Evolutionary conservation across 805 yeast species (phyloP).

Genomic region (Kuraishia piskuri): DNA sequence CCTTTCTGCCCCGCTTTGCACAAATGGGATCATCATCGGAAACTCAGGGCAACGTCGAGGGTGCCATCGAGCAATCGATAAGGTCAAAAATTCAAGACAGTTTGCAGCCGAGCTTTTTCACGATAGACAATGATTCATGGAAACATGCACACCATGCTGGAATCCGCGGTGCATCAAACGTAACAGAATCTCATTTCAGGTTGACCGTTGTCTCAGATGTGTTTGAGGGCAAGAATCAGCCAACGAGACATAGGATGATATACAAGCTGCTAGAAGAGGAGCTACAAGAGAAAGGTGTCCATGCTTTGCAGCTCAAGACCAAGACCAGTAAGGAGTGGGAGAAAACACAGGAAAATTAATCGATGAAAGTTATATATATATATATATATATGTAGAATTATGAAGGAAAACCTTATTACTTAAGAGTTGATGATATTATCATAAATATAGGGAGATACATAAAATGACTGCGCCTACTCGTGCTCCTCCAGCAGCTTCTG

Average conservation of each 20-base stretch:
- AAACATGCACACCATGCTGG: constrained; percentile 87
- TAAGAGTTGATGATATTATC: background rate
- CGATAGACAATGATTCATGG: constrained; percentile 71
- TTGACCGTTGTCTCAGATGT: constrained; percentile 62
- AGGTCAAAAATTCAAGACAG: constrained; percentile 29
- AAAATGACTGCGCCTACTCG: constrained; percentile 14
- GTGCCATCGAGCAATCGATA: constrained; percentile 45
- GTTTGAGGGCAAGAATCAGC: constrained; percentile 57
- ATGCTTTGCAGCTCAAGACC: constrained; percentile 81
- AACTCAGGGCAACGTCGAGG: background rate
- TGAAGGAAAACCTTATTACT: no score
- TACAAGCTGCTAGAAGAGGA: constrained; percentile 68
- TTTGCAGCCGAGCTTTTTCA: constrained; percentile 37
- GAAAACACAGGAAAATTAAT: constrained; percentile 3
- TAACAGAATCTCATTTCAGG: constrained; percentile 75
- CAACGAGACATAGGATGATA: constrained; percentile 71
- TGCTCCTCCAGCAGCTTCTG: constrained; percentile 49
- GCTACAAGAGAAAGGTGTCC: constrained; percentile 62
- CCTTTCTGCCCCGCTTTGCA: background rate
- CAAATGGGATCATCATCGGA: background rate
- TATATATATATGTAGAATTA: background rate
- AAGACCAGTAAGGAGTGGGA: constrained; percentile 58
- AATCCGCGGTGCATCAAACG: constrained; percentile 62
- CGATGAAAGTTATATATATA: background rate
- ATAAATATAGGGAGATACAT: no score